Evolutionary conservation across 2,329 filamentous ascomycete genomes (phyloP).

Genomic region (Ophiosphaerella narmari): DNA sequence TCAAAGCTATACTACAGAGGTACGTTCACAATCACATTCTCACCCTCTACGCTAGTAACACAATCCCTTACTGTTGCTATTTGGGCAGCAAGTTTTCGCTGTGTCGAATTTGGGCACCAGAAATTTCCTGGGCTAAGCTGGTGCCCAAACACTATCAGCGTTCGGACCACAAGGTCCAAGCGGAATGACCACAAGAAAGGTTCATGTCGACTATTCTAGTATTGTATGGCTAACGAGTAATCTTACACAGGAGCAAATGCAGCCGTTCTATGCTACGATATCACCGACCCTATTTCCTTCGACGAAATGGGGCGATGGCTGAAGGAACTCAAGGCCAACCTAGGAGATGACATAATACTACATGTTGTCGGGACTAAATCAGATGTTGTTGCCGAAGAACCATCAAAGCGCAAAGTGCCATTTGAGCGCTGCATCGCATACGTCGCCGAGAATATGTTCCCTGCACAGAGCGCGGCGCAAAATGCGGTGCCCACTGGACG

Average conservation of each 20-base stretch:
- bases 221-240: constrained; percentile 3
- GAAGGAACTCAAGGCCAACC: constrained; percentile 78
- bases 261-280: constrained; percentile 92
- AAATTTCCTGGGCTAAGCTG: constrained; percentile 3
- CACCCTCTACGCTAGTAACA: background rate
- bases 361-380: constrained; percentile 84
- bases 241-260: constrained; percentile 73
- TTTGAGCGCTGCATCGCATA: constrained; percentile 97
- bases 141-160: constrained; percentile 10
- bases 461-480: constrained; percentile 54
- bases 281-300: constrained; percentile 84
- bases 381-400: constrained; percentile 86
- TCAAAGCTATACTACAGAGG: constrained; percentile 90
- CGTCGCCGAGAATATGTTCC: constrained; percentile 87
- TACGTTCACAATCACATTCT: constrained; percentile 21
- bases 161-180: constrained; percentile 5
- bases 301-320: constrained; percentile 93
- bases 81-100: background rate
- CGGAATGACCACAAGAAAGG: background rate
- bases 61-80: background rate
- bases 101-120: too few relatives aligned
- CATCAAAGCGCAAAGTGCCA: constrained; percentile 77
- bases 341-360: constrained; percentile 76
- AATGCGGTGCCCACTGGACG: constrained; percentile 10
- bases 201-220: background rate